These are phyloP conservation scores for Arthrobotrys musiformis DNA, from an alignment of 2,329 filamentous ascomycete species.

Conservation along the genomic window DNA sequence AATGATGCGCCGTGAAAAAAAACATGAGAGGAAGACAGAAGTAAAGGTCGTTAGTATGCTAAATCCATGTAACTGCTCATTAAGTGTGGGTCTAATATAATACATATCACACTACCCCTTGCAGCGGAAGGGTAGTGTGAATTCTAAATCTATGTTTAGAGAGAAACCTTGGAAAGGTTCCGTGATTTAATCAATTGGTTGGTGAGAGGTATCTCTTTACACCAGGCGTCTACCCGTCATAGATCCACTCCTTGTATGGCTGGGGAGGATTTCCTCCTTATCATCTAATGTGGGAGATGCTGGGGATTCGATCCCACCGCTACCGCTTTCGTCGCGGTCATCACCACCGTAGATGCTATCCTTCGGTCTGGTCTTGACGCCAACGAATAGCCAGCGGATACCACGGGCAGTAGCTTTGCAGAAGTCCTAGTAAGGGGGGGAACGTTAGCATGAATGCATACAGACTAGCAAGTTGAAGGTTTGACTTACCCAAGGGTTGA, in stretches of 20 bases:
- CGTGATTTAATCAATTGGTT: background rate
- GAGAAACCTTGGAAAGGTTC: background rate
- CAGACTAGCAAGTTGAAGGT: conserved; percentile 69
- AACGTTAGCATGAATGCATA: conserved; percentile 70
- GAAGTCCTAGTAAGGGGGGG: conserved; percentile 72
- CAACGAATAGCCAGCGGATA: conserved; percentile 82
- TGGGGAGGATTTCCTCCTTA: conserved; percentile 32
- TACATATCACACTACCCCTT: conserved; percentile 1
- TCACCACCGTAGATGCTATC: conserved; percentile 64
- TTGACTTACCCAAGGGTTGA: conserved; percentile 49
- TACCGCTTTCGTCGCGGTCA: conserved; percentile 42
- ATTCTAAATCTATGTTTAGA: background rate
- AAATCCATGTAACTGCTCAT: background rate
- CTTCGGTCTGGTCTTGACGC: conserved; percentile 71
- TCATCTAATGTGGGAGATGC: conserved; percentile 30
- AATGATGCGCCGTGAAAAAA: background rate
- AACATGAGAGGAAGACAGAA: background rate
- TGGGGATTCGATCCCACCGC: conserved; percentile 1
- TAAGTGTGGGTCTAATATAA: conserved; percentile 6
- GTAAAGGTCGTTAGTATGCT: background rate
- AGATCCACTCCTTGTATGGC: conserved; percentile 36
- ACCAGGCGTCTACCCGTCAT: conserved; percentile 7
- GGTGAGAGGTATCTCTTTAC: too few species aligned
- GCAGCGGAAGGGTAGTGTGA: background rate
- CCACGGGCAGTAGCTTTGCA: conserved; percentile 81